Conservation (phyloP, 768 basidiomycete species). For the Suillus placidus region DNA sequence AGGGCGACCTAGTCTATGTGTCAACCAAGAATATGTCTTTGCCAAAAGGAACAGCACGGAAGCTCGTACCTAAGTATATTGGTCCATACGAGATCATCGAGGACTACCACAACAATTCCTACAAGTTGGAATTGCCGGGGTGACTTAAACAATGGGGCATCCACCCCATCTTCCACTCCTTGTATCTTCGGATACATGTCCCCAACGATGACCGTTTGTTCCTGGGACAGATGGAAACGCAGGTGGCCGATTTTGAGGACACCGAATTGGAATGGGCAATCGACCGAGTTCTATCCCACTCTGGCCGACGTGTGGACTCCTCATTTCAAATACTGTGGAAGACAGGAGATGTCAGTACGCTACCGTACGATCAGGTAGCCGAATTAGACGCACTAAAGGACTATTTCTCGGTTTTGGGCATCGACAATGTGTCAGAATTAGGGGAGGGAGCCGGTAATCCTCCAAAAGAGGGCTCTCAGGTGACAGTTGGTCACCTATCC, state of each 20-base stretch:
- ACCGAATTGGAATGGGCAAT: conserved; percentile 26
- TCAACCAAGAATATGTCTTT: conserved; percentile 14
- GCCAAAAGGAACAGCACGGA: neutral
- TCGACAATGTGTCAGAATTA: conserved; percentile 13
- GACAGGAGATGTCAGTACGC: conserved; percentile 25
- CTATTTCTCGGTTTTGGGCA: conserved; percentile 36
- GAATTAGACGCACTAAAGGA: conserved; percentile 24
- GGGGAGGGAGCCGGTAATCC: neutral
- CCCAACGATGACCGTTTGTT: conserved; percentile 38
- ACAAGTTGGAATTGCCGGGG: too few relatives aligned
- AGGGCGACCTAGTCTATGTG: neutral
- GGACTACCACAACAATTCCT: too few relatives aligned
- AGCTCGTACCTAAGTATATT: neutral
- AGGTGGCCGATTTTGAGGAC: conserved; percentile 27
- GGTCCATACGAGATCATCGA: neutral
- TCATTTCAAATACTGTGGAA: conserved; percentile 26
- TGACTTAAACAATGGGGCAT: conserved; percentile 15
- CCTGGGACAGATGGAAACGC: conserved; percentile 25
- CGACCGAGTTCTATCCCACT: conserved; percentile 28
- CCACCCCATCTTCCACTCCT: conserved; percentile 36
- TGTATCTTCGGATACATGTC: conserved; percentile 32
- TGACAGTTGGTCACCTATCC: neutral
- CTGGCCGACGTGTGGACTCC: conserved; percentile 20
- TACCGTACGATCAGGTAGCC: conserved; percentile 17
- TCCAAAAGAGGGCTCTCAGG: neutral